These are phyloP conservation scores for Exophiala sideris DNA, from an alignment of 2,329 filamentous ascomycete genomes.

Conservation along the genomic window DNA sequence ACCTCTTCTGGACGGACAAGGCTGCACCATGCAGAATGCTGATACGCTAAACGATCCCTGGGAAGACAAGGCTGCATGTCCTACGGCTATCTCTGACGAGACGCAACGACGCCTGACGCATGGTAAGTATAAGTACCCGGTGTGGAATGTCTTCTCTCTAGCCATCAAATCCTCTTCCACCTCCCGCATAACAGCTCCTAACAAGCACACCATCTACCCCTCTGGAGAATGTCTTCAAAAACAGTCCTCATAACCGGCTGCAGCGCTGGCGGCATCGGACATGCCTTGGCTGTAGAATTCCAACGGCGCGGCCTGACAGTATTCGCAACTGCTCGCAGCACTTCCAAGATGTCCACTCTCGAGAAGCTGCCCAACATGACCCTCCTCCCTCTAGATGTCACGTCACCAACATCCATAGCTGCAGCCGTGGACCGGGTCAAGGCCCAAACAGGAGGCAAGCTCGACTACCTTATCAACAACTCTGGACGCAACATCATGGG, in stretches of 20 bases:
- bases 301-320: slow-evolving; percentile 36
- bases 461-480: slow-evolving; percentile 24
- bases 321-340: slow-evolving; percentile 37
- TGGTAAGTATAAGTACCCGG: too few species aligned
- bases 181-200: too few species aligned
- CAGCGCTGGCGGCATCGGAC: slow-evolving; percentile 33
- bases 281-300: slow-evolving; percentile 36
- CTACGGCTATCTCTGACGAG: too few species aligned
- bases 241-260: slow-evolving; percentile 20
- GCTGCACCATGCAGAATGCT: neutral
- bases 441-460: slow-evolving; percentile 4
- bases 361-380: slow-evolving; percentile 9
- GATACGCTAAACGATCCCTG: neutral
- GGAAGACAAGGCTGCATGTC: neutral
- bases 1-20: neutral
- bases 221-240: neutral
- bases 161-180: too few species aligned
- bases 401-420: neutral
- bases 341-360: slow-evolving; percentile 7
- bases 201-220: neutral
- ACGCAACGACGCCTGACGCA: too few species aligned
- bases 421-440: neutral
- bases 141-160: too few species aligned
- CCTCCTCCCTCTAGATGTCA: slow-evolving; percentile 14
- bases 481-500: slow-evolving; percentile 20